These are phyloP conservation scores for Cadophora malorum DNA, from an alignment of 2,329 filamentous ascomycete species.

Conservation along the genomic window DNA sequence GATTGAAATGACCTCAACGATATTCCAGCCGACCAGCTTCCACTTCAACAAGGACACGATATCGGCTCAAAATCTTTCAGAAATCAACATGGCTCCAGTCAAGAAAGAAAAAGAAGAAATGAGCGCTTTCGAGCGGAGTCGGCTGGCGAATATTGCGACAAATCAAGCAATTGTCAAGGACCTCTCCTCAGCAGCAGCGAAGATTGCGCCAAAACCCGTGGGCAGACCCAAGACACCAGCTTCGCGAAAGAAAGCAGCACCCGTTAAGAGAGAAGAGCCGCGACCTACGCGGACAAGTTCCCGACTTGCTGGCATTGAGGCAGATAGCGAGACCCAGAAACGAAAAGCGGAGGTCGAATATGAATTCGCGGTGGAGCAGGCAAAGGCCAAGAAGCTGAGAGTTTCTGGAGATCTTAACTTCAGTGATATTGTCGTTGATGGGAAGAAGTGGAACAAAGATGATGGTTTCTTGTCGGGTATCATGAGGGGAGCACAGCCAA, in stretches of 20 bases:
- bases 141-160: conserved; percentile 84
- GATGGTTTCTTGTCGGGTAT: conserved; percentile 71
- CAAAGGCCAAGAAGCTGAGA: conserved; percentile 66
- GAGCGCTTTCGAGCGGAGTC: conserved; percentile 85
- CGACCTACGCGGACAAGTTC: conserved; percentile 64
- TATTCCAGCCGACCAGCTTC: conserved; percentile 17
- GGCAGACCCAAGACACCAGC: conserved; percentile 56
- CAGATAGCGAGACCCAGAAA: conserved; percentile 66
- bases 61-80: conserved; percentile 23
- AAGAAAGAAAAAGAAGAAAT: conserved; percentile 58
- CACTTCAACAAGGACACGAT: conserved; percentile 17
- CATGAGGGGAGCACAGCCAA: conserved; percentile 74
- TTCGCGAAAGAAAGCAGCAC: conserved; percentile 50
- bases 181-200: conserved; percentile 74
- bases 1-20: conserved; percentile 31
- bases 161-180: conserved; percentile 85
- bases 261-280: conserved; percentile 54
- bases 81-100: conserved; percentile 53
- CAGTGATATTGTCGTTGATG: conserved; percentile 79
- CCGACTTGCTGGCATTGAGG: conserved; percentile 60
- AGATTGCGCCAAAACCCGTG: conserved; percentile 64
- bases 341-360: conserved; percentile 72
- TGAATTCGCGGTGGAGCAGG: conserved; percentile 60
- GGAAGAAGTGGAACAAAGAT: conserved; percentile 74
- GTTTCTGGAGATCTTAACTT: conserved; percentile 74